A percentile compares a stretch with the other conserved stretches of the same genome.
Evolutionary conservation across 495 filamentous ascomycete species (phyloP).

Genomic region (Xylaria palmicola): DNA sequence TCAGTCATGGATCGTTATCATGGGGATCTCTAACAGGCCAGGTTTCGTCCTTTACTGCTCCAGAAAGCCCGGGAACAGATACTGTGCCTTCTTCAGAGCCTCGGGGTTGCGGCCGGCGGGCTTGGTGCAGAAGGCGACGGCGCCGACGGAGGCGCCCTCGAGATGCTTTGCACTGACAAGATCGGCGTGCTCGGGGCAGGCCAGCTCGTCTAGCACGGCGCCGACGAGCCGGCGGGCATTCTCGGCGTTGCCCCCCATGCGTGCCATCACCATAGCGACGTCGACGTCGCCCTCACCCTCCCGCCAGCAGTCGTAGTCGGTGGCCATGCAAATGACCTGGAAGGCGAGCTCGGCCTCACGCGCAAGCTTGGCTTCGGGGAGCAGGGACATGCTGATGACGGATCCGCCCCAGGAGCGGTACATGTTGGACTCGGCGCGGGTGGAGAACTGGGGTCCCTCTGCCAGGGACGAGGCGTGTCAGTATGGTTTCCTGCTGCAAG

Average conservation of each 20-base stretch:
- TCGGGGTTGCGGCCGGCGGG: constrained; percentile 60
- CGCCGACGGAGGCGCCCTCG: constrained; percentile 59
- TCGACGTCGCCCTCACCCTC: constrained; percentile 67
- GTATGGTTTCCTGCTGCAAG: not conserved
- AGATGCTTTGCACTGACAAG: constrained; percentile 77
- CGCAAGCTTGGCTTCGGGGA: constrained; percentile 96
- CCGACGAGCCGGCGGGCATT: constrained; percentile 85
- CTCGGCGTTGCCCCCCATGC: constrained; percentile 87
- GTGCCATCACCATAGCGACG: constrained; percentile 94
- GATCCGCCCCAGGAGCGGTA: constrained; percentile 90
- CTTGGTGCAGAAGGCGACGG: constrained; percentile 73
- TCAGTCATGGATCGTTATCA: constrained; percentile 3
- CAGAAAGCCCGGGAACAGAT: constrained; percentile 70
- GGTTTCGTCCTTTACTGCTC: constrained; percentile 15
- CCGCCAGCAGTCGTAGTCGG: constrained; percentile 99
- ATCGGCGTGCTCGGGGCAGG: constrained; percentile 69
- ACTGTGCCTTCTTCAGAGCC: constrained; percentile 68
- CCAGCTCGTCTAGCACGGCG: constrained; percentile 82
- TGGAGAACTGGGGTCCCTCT: constrained; percentile 96
- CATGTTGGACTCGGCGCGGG: constrained; percentile 91
- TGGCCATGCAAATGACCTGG: constrained; percentile 98
- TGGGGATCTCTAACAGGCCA: not conserved
- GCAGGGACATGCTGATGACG: constrained; percentile 95
- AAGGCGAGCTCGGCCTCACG: constrained; percentile 95
- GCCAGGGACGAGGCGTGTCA: not conserved